These are phyloP conservation scores for Talaromyces pinophilus DNA, from an alignment of 2,329 filamentous ascomycete genomes.

Conservation along the genomic window DNA sequence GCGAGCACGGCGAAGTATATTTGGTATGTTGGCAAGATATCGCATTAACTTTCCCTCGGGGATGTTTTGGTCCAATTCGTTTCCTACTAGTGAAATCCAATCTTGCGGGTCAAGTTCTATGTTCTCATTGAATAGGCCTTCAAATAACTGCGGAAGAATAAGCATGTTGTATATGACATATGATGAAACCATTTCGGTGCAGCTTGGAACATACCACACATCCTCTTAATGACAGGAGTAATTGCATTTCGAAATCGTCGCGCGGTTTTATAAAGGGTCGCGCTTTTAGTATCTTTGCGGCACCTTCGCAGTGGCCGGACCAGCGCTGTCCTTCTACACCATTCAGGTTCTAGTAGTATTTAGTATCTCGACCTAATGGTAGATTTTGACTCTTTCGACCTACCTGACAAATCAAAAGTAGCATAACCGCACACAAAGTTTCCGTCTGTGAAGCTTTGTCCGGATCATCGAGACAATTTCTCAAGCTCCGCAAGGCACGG, in stretches of 20 bases:
- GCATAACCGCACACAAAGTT: slow-evolving; percentile 42
- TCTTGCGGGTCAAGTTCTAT: slow-evolving; percentile 37
- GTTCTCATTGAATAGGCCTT: slow-evolving; percentile 37
- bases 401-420: slow-evolving; percentile 39
- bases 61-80: slow-evolving; percentile 30
- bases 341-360: slow-evolving; percentile 5
- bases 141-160: slow-evolving; percentile 34
- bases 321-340: slow-evolving; percentile 24
- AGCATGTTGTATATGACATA: background rate
- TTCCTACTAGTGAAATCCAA: slow-evolving; percentile 38
- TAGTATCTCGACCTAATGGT: background rate
- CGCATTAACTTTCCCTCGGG: slow-evolving; percentile 37
- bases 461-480: slow-evolving; percentile 35
- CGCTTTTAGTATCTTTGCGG: slow-evolving; percentile 39
- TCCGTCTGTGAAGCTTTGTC: slow-evolving; percentile 34
- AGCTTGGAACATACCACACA: slow-evolving; percentile 34
- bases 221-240: slow-evolving; percentile 39
- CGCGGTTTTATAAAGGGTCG: slow-evolving; percentile 34
- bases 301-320: slow-evolving; percentile 40
- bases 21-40: slow-evolving; percentile 34
- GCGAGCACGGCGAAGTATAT: slow-evolving; percentile 33
- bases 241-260: slow-evolving; percentile 38
- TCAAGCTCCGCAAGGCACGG: slow-evolving; percentile 32
- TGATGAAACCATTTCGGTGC: too few relatives aligned
- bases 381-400: slow-evolving; percentile 2